Evolutionary conservation across 2,329 filamentous ascomycete species (phyloP), one percentile per base, ranked within the genome.

Genomic region (Trichoderma pleuroti): DNA sequence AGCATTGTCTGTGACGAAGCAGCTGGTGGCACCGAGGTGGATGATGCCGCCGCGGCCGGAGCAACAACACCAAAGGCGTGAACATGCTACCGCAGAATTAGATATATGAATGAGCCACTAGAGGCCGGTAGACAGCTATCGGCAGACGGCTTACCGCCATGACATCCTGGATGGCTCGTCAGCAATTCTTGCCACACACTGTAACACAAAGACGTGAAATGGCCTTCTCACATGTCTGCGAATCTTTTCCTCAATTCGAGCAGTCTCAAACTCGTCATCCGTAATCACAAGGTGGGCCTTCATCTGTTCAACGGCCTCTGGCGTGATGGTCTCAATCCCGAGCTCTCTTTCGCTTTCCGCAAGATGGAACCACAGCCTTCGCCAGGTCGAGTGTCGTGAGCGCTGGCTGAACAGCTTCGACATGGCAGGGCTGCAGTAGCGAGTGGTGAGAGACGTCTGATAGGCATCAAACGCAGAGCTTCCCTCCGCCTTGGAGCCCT

Each of bases 41-140:
- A 97, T 95, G 75, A 96, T 92, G 39, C 92, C 92, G 92, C 92
- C 11, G 93, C 93, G 39, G 88, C 91, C 1, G 93, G 93, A 4
- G 92, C 92, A 72, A 86, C 89, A 74, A 86, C 81, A 4, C 92
- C 93, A 79, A 91, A 95, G 16, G 92, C 90, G 75, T 93, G 89
- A 61, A 95, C 91, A 77, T 92, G 90, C 74, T 77, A 42, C 36
- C 39, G 16, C n/a, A 59, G 39, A 42, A 42, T 42, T 42, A 42
- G 39, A 42, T 42, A 42, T 39, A 39, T 39, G 36, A 39, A n/a
- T 28, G 26, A 28, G 39, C 39, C 39, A 42, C 9, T 10, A 42
- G 39, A 42, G 39, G 39, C 39, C 39, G 39, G 7, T 42, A n/a
- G 39, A 42, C 36, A 42, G 39, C 36, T 42, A 42, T 42, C 39